A percentile compares a stretch with the other conserved stretches of the same genome.
phyloP scores from a whole-genome alignment of 768 basidiomycete species.

The Tephrocybe sp. region DNA sequence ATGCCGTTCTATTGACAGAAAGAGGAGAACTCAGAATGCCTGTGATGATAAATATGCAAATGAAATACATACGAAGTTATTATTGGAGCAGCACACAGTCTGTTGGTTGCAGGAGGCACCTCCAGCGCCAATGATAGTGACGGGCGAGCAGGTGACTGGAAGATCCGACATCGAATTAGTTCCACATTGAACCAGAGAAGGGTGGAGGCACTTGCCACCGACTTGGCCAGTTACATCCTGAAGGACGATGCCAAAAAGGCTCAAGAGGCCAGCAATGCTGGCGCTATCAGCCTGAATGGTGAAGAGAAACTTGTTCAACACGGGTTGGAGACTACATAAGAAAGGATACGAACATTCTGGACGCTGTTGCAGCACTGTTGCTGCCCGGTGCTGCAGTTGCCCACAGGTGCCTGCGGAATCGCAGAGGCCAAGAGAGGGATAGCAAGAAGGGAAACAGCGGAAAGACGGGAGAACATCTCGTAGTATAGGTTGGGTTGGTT shows the following conservation, averaged over 20 bases:
- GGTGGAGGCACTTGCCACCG: background rate
- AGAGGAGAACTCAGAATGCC: background rate
- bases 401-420: no score
- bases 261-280: background rate
- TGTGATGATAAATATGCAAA: no score
- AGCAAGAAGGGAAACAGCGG: background rate
- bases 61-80: background rate
- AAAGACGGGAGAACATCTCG: constrained; percentile 3
- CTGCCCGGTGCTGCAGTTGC: background rate
- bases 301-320: no score
- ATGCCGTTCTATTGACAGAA: background rate
- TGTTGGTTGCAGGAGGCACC: constrained; percentile 1
- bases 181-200: background rate
- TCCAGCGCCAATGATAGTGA: no score
- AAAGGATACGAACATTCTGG: background rate
- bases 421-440: no score
- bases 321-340: background rate
- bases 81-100: background rate
- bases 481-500: background rate
- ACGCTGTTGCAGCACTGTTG: background rate
- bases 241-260: background rate
- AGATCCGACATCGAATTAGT: background rate
- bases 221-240: background rate
- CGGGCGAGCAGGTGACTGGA: no score
- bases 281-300: background rate